phyloP scores from a whole-genome alignment of 768 basidiomycete genomes.

The Lactarius indigo region DNA sequence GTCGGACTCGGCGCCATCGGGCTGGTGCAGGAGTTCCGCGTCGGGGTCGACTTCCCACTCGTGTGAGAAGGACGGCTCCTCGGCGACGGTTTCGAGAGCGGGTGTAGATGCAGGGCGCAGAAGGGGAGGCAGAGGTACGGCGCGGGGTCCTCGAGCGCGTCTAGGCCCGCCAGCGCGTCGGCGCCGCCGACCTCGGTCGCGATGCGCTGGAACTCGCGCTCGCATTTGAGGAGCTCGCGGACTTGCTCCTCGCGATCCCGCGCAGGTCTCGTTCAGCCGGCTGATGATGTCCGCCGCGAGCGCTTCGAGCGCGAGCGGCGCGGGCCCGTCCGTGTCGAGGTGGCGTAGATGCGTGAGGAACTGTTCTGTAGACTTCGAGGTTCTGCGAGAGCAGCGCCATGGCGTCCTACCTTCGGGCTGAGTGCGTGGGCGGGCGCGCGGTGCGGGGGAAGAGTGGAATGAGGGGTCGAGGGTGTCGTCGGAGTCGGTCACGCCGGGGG shows the following conservation, averaged over 20 bases:
- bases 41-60: slow-evolving; percentile 62
- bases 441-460: slow-evolving; percentile 37
- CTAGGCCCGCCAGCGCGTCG: slow-evolving; percentile 67
- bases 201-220: slow-evolving; percentile 76
- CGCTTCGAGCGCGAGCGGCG: slow-evolving; percentile 49
- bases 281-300: slow-evolving; percentile 76
- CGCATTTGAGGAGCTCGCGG: slow-evolving; percentile 71
- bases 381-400: slow-evolving; percentile 72
- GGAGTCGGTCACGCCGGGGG: slow-evolving; percentile 28
- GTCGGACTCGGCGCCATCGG: slow-evolving; percentile 6
- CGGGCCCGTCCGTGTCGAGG: slow-evolving; percentile 52
- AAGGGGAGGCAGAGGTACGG: slow-evolving; percentile 30
- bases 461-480: slow-evolving; percentile 41
- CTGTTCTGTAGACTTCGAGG: slow-evolving; percentile 70
- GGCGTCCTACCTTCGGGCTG: slow-evolving; percentile 52
- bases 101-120: slow-evolving; percentile 8
- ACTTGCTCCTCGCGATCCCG: slow-evolving; percentile 80
- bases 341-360: slow-evolving; percentile 70
- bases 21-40: slow-evolving; percentile 37
- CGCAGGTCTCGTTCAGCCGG: slow-evolving; percentile 66
- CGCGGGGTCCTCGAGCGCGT: slow-evolving; percentile 51
- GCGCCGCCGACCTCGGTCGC: slow-evolving; percentile 73
- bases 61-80: slow-evolving; percentile 33
- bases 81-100: slow-evolving; percentile 31
- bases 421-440: slow-evolving; percentile 30